Conservation (phyloP, 2,329 filamentous ascomycete species). For the Aplosporella prunicola region DNA sequence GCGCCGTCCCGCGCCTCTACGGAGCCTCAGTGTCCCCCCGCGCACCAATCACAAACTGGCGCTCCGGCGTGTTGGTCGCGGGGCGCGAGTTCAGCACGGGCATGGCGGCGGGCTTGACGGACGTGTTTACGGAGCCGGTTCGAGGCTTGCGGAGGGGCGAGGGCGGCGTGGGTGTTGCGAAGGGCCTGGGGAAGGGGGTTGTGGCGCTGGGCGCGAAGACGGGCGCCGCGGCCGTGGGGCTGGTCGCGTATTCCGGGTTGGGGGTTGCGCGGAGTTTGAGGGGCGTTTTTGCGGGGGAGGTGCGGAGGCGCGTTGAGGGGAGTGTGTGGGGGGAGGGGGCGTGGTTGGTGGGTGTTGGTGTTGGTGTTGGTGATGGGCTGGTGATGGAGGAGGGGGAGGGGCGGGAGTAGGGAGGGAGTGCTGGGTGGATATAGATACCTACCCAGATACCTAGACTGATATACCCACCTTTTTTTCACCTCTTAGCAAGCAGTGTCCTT, state of each 20-base stretch:
- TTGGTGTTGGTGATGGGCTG: too few relatives aligned
- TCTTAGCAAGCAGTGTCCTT: too few relatives aligned
- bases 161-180: constrained; percentile 13
- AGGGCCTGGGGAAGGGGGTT: constrained; percentile 1
- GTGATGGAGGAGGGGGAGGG: too few relatives aligned
- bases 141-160: constrained; percentile 23
- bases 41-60: constrained; percentile 25
- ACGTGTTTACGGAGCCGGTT: constrained; percentile 16
- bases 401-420: too few relatives aligned
- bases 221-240: not conserved
- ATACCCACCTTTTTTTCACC: too few relatives aligned
- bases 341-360: constrained; percentile 5
- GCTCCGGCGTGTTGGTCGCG: constrained; percentile 23
- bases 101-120: constrained; percentile 24
- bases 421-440: too few relatives aligned
- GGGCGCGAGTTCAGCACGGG: constrained; percentile 26
- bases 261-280: not conserved
- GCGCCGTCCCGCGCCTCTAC: constrained; percentile 27
- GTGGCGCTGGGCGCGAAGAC: not conserved
- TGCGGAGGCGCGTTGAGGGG: not conserved
- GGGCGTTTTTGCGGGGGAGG: not conserved
- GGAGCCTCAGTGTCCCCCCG: constrained; percentile 27
- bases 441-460: too few relatives aligned
- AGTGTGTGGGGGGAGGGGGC: not conserved
- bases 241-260: constrained; percentile 3